Base-by-base conservation (phyloP, 192 early-diverging fungal species). In the Coemansia reversa region DNA sequence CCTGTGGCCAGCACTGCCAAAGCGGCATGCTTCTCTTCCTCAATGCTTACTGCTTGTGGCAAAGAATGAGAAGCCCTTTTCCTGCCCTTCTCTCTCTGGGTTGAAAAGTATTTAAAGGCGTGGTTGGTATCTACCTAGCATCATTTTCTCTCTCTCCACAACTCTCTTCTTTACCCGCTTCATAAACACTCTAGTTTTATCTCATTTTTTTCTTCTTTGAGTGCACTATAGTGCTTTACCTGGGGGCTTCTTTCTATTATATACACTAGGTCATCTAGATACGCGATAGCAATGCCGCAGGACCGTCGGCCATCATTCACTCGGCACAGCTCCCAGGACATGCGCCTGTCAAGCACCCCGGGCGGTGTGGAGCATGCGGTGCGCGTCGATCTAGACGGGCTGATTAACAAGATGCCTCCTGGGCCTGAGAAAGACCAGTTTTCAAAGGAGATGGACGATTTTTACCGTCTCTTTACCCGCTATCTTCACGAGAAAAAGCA, bases 361-460 rank as follows among this genome's bases (percentile, higher is more conserved):
- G 76, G 76, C 28, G 76, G 76, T 50, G 71, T 74, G 24, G 76
- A 79, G 72, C 76, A 79, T 45, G 76, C 76, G 9, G 68, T 74
- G 67, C 76, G 76, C 19, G 76, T 79, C 29, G 76, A 79, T 16
- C 66, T 79, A 39, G 76, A 79, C 29, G 76, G 62, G 60, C 45
- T 79, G 35, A 51, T 71, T 62, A 69, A 55, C 56, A 67, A 74
- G 65, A 57, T 70, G 65, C 65, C 72, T 18, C 33, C n/a, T 3
- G 77, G 77, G 0, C 77, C 72, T 11, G 77, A 80, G 14, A 70
- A 67, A 62, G 69, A 69, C 52, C 74, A 67, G 59, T 92, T 91
- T 65, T 69, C 81, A 71, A 90, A 85, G 62, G 90, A 93, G 52
- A 92, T 93, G 92, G 91, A 92, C 63, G 86, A 86, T 73, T 94